These are phyloP conservation scores for Trichoderma asperellum DNA, from an alignment of 2,329 filamentous ascomycete genomes.

Conservation along the genomic window DNA sequence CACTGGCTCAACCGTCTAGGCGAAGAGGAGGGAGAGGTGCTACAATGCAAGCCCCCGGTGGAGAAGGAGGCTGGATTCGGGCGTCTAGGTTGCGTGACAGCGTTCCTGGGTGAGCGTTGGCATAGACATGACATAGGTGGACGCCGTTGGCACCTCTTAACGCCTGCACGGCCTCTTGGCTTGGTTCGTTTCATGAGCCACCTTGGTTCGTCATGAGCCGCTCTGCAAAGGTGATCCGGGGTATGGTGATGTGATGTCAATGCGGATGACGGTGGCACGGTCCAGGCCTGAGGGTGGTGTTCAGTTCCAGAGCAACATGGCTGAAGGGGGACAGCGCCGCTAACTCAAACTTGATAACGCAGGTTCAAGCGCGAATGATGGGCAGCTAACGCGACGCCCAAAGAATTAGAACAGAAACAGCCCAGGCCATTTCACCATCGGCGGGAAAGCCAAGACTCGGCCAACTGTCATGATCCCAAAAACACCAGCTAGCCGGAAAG, in stretches of 20 bases:
- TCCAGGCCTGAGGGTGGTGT: not conserved
- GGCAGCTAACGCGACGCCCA: not conserved
- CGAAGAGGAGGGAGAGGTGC: not conserved
- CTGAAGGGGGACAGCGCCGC: not conserved
- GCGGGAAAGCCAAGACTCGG: not conserved
- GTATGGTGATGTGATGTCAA: constrained; percentile 27
- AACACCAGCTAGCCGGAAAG: not conserved
- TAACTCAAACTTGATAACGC: not conserved
- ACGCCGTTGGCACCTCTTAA: not conserved
- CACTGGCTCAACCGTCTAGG: not conserved
- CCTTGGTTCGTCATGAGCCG: not conserved
- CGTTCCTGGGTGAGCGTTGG: not conserved
- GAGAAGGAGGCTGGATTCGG: not conserved
- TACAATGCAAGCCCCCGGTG: not conserved
- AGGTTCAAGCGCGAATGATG: not conserved
- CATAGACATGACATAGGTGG: constrained; percentile 13
- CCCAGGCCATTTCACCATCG: not conserved
- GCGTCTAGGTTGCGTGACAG: constrained; percentile 8
- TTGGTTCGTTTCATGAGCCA: not conserved
- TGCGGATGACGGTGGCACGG: constrained; percentile 25
- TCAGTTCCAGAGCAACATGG: not conserved
- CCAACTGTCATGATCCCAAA: not conserved
- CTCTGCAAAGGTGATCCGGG: constrained; percentile 2
- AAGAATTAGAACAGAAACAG: not conserved
- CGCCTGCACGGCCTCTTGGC: not conserved